Percentiles rank a stretch among this genome's conserved stretches.
phyloP scores from a whole-genome alignment of 1,139 yeast species.

The Blastobotrys illinoisensis region DNA sequence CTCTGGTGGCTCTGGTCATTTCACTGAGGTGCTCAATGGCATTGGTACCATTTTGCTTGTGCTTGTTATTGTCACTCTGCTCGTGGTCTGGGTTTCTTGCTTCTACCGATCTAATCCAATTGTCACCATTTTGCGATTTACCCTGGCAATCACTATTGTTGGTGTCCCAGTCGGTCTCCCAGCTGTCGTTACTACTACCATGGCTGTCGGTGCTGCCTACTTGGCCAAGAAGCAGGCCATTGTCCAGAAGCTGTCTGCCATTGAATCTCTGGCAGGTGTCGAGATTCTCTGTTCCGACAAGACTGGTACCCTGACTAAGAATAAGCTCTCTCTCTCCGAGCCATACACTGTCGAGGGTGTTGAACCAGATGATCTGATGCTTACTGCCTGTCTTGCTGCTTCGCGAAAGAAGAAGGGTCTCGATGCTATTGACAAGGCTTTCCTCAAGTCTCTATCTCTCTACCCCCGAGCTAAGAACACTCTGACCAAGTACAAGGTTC shows the following conservation, averaged over 20 bases:
- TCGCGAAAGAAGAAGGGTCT: slow-evolving; percentile 98
- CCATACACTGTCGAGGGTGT: slow-evolving; percentile 99
- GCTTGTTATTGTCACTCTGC: slow-evolving; percentile 79
- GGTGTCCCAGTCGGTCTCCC: slow-evolving; percentile 99
- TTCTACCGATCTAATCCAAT: slow-evolving; percentile 91
- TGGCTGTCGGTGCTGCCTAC: slow-evolving; percentile 97
- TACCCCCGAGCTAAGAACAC: slow-evolving; percentile 57
- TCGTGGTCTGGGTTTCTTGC: slow-evolving; percentile 89
- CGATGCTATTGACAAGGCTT: slow-evolving; percentile 97
- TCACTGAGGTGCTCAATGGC: slow-evolving; percentile 96
- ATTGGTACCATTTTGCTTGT: slow-evolving; percentile 91
- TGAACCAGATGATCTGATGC: slow-evolving; percentile 93
- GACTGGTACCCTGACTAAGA: slow-evolving; percentile 98
- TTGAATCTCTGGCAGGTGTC: slow-evolving; percentile 90
- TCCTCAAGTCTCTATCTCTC: slow-evolving; percentile 71
- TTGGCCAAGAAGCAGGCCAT: slow-evolving; percentile 88
- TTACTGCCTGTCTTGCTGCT: slow-evolving; percentile 97
- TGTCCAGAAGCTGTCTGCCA: slow-evolving; percentile 86
- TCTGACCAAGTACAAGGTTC: slow-evolving; percentile 59
- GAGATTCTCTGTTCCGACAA: slow-evolving; percentile 91
- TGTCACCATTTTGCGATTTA: slow-evolving; percentile 85
- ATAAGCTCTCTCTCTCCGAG: slow-evolving; percentile 92
- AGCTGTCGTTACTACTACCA: slow-evolving; percentile 90
- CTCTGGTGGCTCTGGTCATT: slow-evolving; percentile 89
- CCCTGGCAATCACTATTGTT: slow-evolving; percentile 92